Conservation (phyloP, 257 asterid genomes). For the Gentiana macrophylla region DNA sequence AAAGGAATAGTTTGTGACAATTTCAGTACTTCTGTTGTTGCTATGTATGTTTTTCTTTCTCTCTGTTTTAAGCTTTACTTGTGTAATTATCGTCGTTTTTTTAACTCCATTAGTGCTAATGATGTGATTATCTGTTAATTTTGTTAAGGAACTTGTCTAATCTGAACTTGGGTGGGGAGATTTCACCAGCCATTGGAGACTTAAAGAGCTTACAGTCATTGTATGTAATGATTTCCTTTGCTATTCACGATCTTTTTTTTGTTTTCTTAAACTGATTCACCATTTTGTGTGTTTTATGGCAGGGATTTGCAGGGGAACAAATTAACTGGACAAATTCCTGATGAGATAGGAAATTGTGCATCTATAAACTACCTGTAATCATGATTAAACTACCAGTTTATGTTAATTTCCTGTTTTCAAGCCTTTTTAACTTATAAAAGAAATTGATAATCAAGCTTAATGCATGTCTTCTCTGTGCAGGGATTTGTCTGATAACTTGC, state of each 20-base stretch:
- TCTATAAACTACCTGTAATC: conserved; percentile 52
- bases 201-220: conserved; percentile 52
- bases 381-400: not conserved
- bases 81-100: not conserved
- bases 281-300: conserved; percentile 4
- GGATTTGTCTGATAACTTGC: conserved; percentile 75
- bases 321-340: conserved; percentile 87
- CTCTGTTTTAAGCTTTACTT: not conserved
- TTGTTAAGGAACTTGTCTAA: conserved; percentile 68
- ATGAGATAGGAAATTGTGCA: conserved; percentile 77
- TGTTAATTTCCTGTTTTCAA: not conserved
- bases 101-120: not conserved
- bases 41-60: conserved; percentile 45
- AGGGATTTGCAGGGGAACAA: conserved; percentile 92
- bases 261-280: not conserved
- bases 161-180: conserved; percentile 86
- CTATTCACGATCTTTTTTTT: not conserved
- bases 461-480: conserved; percentile 25
- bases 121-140: conserved; percentile 1
- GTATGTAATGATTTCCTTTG: conserved; percentile 31
- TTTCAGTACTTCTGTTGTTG: conserved; percentile 59
- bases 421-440: not conserved
- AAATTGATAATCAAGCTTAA: not conserved
- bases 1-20: conserved; percentile 78
- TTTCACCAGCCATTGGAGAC: conserved; percentile 81